Base-by-base conservation (phyloP, 176 grass and related monocot species). In the Ananas comosus region DNA sequence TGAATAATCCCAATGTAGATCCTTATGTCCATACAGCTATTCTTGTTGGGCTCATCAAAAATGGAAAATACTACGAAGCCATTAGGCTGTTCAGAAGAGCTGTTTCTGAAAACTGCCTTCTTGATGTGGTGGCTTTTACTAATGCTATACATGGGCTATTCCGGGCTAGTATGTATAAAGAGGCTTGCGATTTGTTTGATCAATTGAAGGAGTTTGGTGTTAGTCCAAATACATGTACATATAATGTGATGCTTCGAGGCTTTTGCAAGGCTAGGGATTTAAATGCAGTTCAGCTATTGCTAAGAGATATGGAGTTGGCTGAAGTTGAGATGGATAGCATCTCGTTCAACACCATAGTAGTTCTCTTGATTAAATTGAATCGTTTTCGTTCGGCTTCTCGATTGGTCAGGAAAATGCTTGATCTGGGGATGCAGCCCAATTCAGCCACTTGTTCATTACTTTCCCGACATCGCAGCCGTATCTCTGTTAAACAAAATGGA, bases 211-310 rank as follows among this genome's bases (percentile, higher is more conserved):
- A 50, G 23, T 85, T 54, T 79, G 86, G 80, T 71, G 79, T 90
- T 80, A 13, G 71, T 85, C 73, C 79, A 22, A 87, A 87, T 69
- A 76, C 79, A 42, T 84, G 72, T 79, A 90, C 84, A 33, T 96
- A 92, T 64, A 96, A 90, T 83, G 77, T 90, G 71, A 96, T 96
- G 73, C 83, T 96, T 79, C 53, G 54, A 72, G 93, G 89, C 74
- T 68, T 85, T 71, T 87, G 83, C 77, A 82, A 78, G 76, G 76
- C 81, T 63, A 92, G 80, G 48, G 71, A 97, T 76, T 72, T 79
- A 56, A 27, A 70, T 71, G 80, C 83, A 61, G 79, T 92, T 47
- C 79, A 65, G 17, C 74, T 72, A 65, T 67, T 89, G 47, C 69
- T 90, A 65, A 80, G 67, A 86, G 83, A 97, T 84, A 92, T 97